Conservation (phyloP, 768 basidiomycete genomes). For the Pleurotus sapidus region DNA sequence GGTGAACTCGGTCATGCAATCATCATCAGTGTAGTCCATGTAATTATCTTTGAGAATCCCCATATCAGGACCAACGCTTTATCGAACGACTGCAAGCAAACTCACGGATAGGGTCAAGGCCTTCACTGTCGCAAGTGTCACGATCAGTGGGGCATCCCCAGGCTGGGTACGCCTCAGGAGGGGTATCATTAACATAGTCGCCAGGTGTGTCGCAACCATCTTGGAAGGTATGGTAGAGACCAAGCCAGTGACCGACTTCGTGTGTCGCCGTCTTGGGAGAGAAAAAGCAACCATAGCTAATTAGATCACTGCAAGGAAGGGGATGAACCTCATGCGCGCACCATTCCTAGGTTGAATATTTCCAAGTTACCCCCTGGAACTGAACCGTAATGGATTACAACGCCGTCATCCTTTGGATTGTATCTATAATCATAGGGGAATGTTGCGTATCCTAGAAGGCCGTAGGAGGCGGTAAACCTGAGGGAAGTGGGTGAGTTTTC, state of each 20-base stretch:
- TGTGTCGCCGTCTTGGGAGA: constrained; percentile 22
- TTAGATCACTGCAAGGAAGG: too few relatives aligned
- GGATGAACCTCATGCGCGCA: neutral
- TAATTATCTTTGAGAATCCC: constrained; percentile 25
- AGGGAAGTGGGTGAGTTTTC: neutral
- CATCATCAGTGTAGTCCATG: constrained; percentile 31
- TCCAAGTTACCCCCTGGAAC: constrained; percentile 27
- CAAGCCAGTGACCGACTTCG: constrained; percentile 33
- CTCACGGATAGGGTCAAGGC: constrained; percentile 32
- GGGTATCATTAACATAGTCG: constrained; percentile 25
- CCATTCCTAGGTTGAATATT: constrained; percentile 23
- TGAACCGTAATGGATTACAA: constrained; percentile 22
- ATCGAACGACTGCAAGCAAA: neutral
- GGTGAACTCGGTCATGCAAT: constrained; percentile 27
- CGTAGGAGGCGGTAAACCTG: constrained; percentile 19
- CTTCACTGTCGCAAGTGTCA: constrained; percentile 21
- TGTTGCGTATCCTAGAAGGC: constrained; percentile 36
- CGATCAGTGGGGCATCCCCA: constrained; percentile 25
- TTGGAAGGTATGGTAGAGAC: constrained; percentile 36
- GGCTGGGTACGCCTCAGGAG: constrained; percentile 21
- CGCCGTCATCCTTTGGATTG: constrained; percentile 32
- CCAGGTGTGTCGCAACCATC: constrained; percentile 21
- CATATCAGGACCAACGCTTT: neutral
- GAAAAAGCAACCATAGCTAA: too few relatives aligned
- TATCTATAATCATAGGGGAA: constrained; percentile 29